Evolutionary conservation across 2,329 filamentous ascomycete genomes (phyloP).

Genomic region (Aureobasidium namibiae): DNA sequence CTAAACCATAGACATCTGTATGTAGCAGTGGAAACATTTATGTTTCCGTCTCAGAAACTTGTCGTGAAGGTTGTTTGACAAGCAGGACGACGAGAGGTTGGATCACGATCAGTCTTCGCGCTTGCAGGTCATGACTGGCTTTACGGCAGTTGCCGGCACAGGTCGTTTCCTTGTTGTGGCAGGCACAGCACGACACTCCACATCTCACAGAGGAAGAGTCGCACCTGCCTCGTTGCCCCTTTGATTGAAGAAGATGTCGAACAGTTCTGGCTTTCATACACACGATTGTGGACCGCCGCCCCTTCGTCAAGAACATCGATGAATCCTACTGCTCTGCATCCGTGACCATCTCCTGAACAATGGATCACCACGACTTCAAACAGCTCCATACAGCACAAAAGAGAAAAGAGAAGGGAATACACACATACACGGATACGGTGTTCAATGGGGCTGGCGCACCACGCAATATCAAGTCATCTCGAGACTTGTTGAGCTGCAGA

Average conservation of each 20-base stretch:
- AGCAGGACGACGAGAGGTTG: not conserved
- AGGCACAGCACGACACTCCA: too few relatives aligned
- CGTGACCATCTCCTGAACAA: not conserved
- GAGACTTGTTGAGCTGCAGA: not conserved
- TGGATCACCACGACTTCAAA: not conserved
- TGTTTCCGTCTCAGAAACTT: not conserved
- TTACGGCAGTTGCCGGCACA: not conserved
- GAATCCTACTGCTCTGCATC: not conserved
- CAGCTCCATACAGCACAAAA: too few relatives aligned
- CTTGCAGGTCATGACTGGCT: not conserved
- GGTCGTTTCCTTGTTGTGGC: not conserved
- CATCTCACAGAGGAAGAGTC: not conserved
- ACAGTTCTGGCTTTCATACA: not conserved
- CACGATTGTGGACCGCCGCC: not conserved
- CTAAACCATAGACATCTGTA: too few relatives aligned
- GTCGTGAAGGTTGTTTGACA: not conserved
- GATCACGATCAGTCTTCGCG: not conserved
- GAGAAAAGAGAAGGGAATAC: not conserved
- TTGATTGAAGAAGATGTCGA: not conserved
- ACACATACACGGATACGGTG: not conserved
- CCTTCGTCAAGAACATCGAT: not conserved
- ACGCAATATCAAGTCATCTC: not conserved
- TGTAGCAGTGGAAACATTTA: not conserved
- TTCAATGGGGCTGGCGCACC: not conserved
- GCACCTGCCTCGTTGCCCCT: not conserved